A percentile compares a stretch with the other conserved stretches of the same genome.
phyloP scores from a whole-genome alignment of 192 early-diverging fungal genomes.

The Rhizophlyctis rosea region DNA sequence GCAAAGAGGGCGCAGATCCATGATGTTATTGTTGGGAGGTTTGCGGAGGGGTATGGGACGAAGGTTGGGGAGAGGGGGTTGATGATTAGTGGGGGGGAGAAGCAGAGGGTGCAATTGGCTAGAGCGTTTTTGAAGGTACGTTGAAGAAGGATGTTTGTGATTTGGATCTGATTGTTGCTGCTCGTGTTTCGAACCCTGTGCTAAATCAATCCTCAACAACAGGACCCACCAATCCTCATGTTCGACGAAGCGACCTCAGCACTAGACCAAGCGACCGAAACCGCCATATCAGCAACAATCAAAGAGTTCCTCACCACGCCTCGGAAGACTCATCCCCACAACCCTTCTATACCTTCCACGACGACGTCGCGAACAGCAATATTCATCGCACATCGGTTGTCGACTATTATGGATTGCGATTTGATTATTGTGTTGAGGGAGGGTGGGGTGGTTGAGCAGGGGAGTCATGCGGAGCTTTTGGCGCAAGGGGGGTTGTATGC shows the following conservation, averaged over 20 bases:
- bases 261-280: slow-evolving; percentile 61
- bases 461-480: slow-evolving; percentile 78
- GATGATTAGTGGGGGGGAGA: slow-evolving; percentile 64
- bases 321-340: slow-evolving; percentile 18
- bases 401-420: slow-evolving; percentile 88
- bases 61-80: slow-evolving; percentile 85
- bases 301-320: slow-evolving; percentile 33
- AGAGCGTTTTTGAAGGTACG: slow-evolving; percentile 85
- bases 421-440: slow-evolving; percentile 87
- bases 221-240: slow-evolving; percentile 76
- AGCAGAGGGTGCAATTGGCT: slow-evolving; percentile 87
- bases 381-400: slow-evolving; percentile 91
- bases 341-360: no score
- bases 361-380: slow-evolving; percentile 72
- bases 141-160: background rate
- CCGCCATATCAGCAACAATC: slow-evolving; percentile 46
- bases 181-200: no score
- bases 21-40: slow-evolving; percentile 63
- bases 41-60: slow-evolving; percentile 79
- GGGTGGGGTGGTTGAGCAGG: slow-evolving; percentile 80
- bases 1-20: slow-evolving; percentile 75
- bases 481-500: slow-evolving; percentile 71
- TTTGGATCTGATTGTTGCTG: background rate
- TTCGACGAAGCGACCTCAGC: slow-evolving; percentile 84
- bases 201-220: no score